Evolutionary conservation across 2,329 filamentous ascomycete species (phyloP).

Genomic region (Phoma herbarum): DNA sequence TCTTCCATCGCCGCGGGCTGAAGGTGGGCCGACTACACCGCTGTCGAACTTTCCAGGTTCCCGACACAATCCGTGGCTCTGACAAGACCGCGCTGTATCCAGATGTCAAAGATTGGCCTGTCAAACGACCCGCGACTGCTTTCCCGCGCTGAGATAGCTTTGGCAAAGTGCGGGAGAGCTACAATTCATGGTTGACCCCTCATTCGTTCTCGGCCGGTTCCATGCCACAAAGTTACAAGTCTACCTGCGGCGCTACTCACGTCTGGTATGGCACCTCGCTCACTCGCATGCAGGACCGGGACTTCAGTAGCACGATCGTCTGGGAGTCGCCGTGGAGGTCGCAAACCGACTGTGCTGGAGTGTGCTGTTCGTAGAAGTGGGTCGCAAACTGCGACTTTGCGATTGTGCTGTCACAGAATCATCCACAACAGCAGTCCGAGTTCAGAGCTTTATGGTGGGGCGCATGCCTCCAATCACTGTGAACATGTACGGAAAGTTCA

Average conservation of each 20-base stretch:
- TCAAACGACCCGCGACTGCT: slow-evolving; percentile 33
- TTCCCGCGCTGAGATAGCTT: slow-evolving; percentile 29
- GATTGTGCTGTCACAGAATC: slow-evolving; percentile 21
- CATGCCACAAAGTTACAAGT: slow-evolving; percentile 35
- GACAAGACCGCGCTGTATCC: slow-evolving; percentile 31
- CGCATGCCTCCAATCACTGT: slow-evolving; percentile 16
- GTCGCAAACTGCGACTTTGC: slow-evolving; percentile 18
- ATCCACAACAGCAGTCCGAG: slow-evolving; percentile 17
- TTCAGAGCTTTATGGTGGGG: slow-evolving; percentile 11
- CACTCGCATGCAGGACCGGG: slow-evolving; percentile 42
- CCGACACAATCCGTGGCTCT: slow-evolving; percentile 36
- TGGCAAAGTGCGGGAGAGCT: slow-evolving; percentile 42
- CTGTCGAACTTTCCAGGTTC: slow-evolving; percentile 35
- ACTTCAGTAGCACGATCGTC: slow-evolving; percentile 13
- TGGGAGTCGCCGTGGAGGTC: background rate
- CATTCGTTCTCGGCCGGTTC: slow-evolving; percentile 39
- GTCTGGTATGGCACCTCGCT: slow-evolving; percentile 38
- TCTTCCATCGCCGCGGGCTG: slow-evolving; percentile 30
- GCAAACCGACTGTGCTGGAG: slow-evolving; percentile 6
- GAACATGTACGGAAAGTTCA: slow-evolving; percentile 12
- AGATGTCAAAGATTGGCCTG: slow-evolving; percentile 29
- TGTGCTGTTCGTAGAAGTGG: slow-evolving; percentile 19
- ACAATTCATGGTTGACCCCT: slow-evolving; percentile 38
- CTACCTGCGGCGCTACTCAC: slow-evolving; percentile 43
- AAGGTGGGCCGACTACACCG: slow-evolving; percentile 40